Percentiles rank a stretch among this genome's conserved stretches.
Conservation (phyloP, 441 rosid species). For the Gossypium schwendimanii region DNA sequence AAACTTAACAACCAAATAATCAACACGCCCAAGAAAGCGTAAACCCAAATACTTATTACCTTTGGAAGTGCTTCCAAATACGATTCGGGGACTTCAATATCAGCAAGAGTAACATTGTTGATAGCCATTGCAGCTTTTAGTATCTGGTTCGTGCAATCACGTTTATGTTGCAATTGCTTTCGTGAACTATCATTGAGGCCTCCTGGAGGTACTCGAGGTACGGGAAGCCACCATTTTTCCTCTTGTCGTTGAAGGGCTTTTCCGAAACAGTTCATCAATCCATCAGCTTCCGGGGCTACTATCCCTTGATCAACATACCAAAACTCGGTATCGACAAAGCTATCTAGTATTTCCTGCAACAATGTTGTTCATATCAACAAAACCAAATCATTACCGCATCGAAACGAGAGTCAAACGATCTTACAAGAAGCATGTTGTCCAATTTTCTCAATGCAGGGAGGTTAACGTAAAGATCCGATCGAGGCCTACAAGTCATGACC, state of each 20-base stretch:
- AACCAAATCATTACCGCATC: too few relatives aligned
- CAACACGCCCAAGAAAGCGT: too few relatives aligned
- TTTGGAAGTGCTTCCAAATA: constrained; percentile 85
- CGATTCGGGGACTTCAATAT: constrained; percentile 86
- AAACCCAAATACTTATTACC: constrained; percentile 31
- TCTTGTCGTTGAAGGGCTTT: constrained; percentile 83
- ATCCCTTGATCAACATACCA: constrained; percentile 97
- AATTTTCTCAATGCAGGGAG: constrained; percentile 88
- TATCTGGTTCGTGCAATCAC: constrained; percentile 92
- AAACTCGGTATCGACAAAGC: constrained; percentile 73
- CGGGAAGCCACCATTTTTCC: constrained; percentile 99
- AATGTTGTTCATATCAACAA: neutral
- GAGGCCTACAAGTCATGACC: constrained; percentile 95
- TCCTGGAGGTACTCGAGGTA: constrained; percentile 76
- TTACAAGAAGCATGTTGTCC: constrained; percentile 96
- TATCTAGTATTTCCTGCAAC: constrained; percentile 76
- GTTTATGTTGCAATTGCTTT: constrained; percentile 79
- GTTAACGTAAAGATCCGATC: constrained; percentile 78
- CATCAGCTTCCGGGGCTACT: constrained; percentile 63
- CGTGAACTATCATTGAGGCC: constrained; percentile 74
- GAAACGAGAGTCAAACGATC: constrained; percentile 11
- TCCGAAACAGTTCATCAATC: constrained; percentile 67
- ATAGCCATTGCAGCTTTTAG: constrained; percentile 97
- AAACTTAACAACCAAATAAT: neutral
- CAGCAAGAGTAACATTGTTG: constrained; percentile 68